Conservation (phyloP, 2,329 filamentous ascomycete species). For the Fusarium bulbicola region DNA sequence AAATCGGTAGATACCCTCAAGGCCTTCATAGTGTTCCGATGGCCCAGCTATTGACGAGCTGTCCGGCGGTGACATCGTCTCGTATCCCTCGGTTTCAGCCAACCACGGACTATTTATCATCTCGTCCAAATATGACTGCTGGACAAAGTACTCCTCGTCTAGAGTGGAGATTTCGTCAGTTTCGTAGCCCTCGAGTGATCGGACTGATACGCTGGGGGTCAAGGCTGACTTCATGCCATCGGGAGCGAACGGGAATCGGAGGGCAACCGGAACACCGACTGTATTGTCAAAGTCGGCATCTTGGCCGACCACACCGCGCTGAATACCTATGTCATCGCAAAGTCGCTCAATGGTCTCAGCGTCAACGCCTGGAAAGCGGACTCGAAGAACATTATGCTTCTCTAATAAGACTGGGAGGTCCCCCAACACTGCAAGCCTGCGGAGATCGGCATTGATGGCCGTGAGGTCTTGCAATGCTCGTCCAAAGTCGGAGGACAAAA, state of each 20-base stretch:
- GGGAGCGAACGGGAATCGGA: conserved; percentile 88
- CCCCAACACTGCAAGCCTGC: conserved; percentile 78
- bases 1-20: conserved; percentile 67
- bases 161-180: conserved; percentile 50
- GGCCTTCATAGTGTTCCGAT: conserved; percentile 62
- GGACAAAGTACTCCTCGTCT: conserved; percentile 48
- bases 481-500: conserved; percentile 88
- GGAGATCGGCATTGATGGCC: conserved; percentile 81
- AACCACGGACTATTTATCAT: conserved; percentile 60
- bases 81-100: conserved; percentile 58
- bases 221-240: conserved; percentile 51
- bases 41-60: conserved; percentile 57
- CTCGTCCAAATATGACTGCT: conserved; percentile 54
- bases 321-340: conserved; percentile 87
- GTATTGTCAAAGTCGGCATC: conserved; percentile 77
- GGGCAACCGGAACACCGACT: conserved; percentile 75
- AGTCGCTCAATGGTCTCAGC: conserved; percentile 81
- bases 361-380: conserved; percentile 93
- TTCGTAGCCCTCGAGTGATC: conserved; percentile 55
- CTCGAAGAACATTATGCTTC: conserved; percentile 72
- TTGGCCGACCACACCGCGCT: conserved; percentile 80
- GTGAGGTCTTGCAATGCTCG: conserved; percentile 86
- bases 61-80: conserved; percentile 59
- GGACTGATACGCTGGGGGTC: conserved; percentile 59
- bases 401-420: conserved; percentile 84